These are phyloP conservation scores for Sporothrix pseudoabietina DNA, from an alignment of 2,329 filamentous ascomycete genomes.

Conservation along the genomic window DNA sequence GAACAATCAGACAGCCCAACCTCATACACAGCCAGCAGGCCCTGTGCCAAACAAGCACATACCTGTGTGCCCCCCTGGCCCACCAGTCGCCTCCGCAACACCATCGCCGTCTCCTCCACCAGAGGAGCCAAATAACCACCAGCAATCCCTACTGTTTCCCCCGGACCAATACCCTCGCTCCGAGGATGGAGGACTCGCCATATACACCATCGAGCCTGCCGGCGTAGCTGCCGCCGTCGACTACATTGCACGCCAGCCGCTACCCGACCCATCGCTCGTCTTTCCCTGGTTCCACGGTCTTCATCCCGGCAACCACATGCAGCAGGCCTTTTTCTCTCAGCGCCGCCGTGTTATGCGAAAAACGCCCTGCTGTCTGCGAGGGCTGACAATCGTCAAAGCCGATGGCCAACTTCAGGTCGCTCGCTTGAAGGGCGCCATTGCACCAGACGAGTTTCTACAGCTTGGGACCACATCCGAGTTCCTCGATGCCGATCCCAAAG, in stretches of 20 bases:
- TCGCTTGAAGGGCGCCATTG: slow-evolving; percentile 83
- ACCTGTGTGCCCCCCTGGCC: slow-evolving; percentile 83
- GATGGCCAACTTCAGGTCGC: slow-evolving; percentile 74
- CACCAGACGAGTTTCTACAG: slow-evolving; percentile 76
- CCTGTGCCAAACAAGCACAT: slow-evolving; percentile 86
- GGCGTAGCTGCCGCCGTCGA: slow-evolving; percentile 74
- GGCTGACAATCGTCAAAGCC: slow-evolving; percentile 84
- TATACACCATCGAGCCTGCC: slow-evolving; percentile 73
- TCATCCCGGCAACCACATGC: slow-evolving; percentile 84
- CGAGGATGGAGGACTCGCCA: slow-evolving; percentile 51
- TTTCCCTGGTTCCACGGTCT: slow-evolving; percentile 97
- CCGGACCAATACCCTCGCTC: slow-evolving; percentile 62
- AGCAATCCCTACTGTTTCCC: slow-evolving; percentile 73
- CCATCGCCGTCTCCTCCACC: slow-evolving; percentile 29
- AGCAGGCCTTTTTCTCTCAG: slow-evolving; percentile 85
- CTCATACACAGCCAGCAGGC: slow-evolving; percentile 39
- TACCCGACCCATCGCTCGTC: slow-evolving; percentile 81
- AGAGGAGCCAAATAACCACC: slow-evolving; percentile 53
- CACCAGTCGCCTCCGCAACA: slow-evolving; percentile 46
- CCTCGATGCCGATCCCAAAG: slow-evolving; percentile 78
- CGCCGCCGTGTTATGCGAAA: slow-evolving; percentile 70
- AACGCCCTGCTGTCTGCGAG: slow-evolving; percentile 75
- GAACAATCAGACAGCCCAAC: slow-evolving; percentile 37
- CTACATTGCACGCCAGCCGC: slow-evolving; percentile 72
- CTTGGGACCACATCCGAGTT: slow-evolving; percentile 60